Conservation (phyloP, 495 filamentous ascomycete genomes). For the Aspergillus bertholletiae region DNA sequence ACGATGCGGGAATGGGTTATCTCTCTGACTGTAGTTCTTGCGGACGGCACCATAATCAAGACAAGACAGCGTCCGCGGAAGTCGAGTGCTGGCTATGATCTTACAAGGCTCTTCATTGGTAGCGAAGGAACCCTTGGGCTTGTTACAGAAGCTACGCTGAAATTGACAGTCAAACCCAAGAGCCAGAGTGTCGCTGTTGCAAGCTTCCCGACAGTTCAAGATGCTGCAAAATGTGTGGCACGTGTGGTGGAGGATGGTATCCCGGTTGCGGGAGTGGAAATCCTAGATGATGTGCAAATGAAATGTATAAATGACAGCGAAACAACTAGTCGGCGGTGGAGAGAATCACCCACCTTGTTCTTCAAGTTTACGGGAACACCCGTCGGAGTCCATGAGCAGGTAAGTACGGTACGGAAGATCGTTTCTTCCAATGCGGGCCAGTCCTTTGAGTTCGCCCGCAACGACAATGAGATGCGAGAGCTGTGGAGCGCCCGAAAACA, state of each 20-base stretch:
- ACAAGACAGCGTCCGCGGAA: conserved; percentile 63
- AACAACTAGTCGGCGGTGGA: conserved; percentile 52
- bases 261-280: conserved; percentile 60
- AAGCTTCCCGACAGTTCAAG: conserved; percentile 52
- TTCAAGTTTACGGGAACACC: conserved; percentile 66
- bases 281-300: conserved; percentile 66
- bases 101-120: conserved; percentile 61
- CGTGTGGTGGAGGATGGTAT: conserved; percentile 59
- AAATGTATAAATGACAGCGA: conserved; percentile 60
- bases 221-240: conserved; percentile 58
- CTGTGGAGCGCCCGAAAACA: conserved; percentile 62
- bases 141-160: conserved; percentile 61
- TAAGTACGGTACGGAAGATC: conserved; percentile 52
- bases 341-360: conserved; percentile 60
- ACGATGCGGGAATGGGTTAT: conserved; percentile 71
- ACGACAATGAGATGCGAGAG: conserved; percentile 51
- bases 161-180: conserved; percentile 59
- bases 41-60: conserved; percentile 63
- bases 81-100: conserved; percentile 63
- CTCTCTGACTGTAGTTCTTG: conserved; percentile 59
- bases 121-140: conserved; percentile 64
- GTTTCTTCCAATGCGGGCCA: conserved; percentile 44
- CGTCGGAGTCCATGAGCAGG: conserved; percentile 55
- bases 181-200: conserved; percentile 61
- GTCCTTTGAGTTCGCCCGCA: conserved; percentile 59